Evolutionary conservation across 768 basidiomycete species (phyloP), one percentile per base, ranked within the genome.

Genomic region (Kwoniella pini): DNA sequence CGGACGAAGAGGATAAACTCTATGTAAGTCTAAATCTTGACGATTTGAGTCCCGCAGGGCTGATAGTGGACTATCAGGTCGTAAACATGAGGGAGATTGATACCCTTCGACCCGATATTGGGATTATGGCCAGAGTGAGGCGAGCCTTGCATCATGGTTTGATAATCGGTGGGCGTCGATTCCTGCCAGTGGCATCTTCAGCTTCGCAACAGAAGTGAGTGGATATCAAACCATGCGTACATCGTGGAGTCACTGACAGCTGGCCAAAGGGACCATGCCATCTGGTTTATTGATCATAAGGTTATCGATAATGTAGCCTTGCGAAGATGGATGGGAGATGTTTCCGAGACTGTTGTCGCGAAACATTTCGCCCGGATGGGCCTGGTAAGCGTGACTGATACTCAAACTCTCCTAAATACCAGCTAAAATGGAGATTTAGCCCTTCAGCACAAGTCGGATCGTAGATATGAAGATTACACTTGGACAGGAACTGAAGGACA

Each of bases 361-460:
- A 77, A 77, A 49, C 71, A 77, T 44, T 59, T 71, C 4, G 75
- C 75, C 19, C 62, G 75, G 27, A 73, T 77, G 71, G 75, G 75
- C 45, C 42, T 74, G 24, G 74, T 75, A 26, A 53, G 74, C 54
- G n/a, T n/a, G 17, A 27, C 19, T 3, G 36, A 21, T 4, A 17
- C 19, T 1, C 4, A 17, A 6, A 4, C 31, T n/a, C 13, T 40
- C 17, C 42, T 12, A 17, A 48, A 3, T 6, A 38, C 15, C 27
- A 10, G 45, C n/a, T 38, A 9, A 21, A 11, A 21, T 27, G 28
- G 9, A 27, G 6, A 3, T 15, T 26, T 21, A 74, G 71, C 71
- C 71, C 0, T 76, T 78, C 68, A 72, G 70, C 44, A 72, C 74
- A 3, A 78, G 71, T 50, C 67, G 77, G 9, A 68, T 69, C 5